Conservation (phyloP, 805 yeast species). For the Teunomyces gatunensis region DNA sequence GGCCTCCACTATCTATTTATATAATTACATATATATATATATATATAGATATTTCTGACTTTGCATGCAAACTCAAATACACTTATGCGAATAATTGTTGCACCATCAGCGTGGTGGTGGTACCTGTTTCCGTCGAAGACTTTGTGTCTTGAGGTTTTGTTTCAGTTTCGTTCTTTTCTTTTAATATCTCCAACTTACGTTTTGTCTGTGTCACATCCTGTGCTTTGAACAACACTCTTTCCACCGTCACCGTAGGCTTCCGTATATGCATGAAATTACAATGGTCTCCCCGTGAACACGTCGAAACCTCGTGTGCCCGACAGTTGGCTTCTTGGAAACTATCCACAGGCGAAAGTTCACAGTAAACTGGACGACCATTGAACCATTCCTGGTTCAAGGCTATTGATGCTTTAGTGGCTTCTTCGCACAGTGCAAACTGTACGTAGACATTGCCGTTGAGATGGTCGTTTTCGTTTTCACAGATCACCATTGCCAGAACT, state of each 20-base stretch:
- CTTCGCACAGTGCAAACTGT: constrained; percentile 50
- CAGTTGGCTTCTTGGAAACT: constrained; percentile 73
- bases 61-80: too few relatives aligned
- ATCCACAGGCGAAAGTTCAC: constrained; percentile 74
- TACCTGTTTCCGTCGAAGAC: neutral
- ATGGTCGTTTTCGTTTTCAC: constrained; percentile 82
- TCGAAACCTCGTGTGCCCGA: constrained; percentile 58
- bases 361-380: constrained; percentile 70
- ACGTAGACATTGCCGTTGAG: constrained; percentile 84
- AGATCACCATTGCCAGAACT: constrained; percentile 64
- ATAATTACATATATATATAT: too few relatives aligned
- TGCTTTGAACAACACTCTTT: constrained; percentile 37
- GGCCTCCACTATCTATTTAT: too few relatives aligned
- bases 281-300: constrained; percentile 75
- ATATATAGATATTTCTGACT: too few relatives aligned
- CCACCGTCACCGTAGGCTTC: constrained; percentile 47
- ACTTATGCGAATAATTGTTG: constrained; percentile 15
- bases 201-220: constrained; percentile 32
- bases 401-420: constrained; percentile 60
- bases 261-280: constrained; percentile 87
- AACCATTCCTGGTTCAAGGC: constrained; percentile 80
- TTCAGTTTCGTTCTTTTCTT: constrained; percentile 4
- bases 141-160: neutral
- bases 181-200: constrained; percentile 12
- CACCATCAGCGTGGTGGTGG: constrained; percentile 14